Base-by-base conservation (phyloP, 441 rosid species). In the Croton laevigatus region DNA sequence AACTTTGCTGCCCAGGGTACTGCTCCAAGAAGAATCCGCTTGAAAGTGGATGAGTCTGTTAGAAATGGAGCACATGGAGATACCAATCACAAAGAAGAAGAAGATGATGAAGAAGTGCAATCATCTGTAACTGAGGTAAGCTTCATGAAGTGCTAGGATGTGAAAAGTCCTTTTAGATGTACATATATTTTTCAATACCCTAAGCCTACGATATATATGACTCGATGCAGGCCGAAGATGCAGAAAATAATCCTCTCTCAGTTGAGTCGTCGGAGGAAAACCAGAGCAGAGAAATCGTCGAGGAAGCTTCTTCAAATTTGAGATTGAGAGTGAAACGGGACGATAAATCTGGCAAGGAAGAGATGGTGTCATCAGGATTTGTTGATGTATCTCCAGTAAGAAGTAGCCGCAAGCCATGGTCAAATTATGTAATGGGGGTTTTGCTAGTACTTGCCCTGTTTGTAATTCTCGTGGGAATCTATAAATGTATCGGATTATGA, bases 11-110 rank as follows among this genome's bases (percentile, higher is more conserved):
- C n/a, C 73, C 96, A 88, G 79, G 98, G 96, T 60, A 85, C 86
- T 79, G 98, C 97, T 68, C 77, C 82, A 46, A 89, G 96, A 80
- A 87, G 98, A 84, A 65, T 91, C 52, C 86, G 82, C 19, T 80
- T 91, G 72, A 86, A 72, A 61, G 19, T 68, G 3, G 66, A 73
- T 45, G 72, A 49, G 8, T 34, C 70, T 12, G 38, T 22, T 59
- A 68, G 62, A n/a, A 59, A 66, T 52, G 62, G 49, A 62, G 66
- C 66, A 54, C 61, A 38, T 58, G 68, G 49, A 60, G 75, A 62
- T 65, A 44, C 32, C 12, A 64, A 66, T 57, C 65, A 22, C 27
- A 53, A 32, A 58, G 82, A 76, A 67, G 81, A 40, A 44, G 72
- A 76, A 67, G 81, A 40, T 36, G 72, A 84, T 76, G 87, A 76